These are phyloP conservation scores for Cordyceps farinosa DNA, from an alignment of 2,329 filamentous ascomycete species.

Conservation along the genomic window DNA sequence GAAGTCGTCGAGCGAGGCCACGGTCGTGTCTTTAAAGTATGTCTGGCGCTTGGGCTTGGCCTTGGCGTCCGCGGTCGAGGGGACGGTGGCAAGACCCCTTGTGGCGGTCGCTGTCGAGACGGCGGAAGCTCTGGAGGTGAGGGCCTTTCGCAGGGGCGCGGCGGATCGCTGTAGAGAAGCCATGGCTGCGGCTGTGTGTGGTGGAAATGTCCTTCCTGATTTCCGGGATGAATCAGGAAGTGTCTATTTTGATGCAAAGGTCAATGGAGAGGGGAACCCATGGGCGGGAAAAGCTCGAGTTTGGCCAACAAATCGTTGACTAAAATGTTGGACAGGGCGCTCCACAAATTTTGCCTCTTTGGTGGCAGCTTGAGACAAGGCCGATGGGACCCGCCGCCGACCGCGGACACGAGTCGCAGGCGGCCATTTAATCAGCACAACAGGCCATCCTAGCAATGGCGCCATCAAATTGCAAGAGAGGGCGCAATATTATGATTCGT, in stretches of 20 bases:
- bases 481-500: neutral
- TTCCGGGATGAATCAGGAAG: neutral
- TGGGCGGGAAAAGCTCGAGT: constrained; percentile 9
- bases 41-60: constrained; percentile 36
- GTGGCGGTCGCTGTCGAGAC: constrained; percentile 25
- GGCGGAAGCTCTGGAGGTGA: constrained; percentile 26
- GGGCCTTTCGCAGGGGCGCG: constrained; percentile 40
- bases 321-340: constrained; percentile 16
- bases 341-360: constrained; percentile 13
- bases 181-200: constrained; percentile 28
- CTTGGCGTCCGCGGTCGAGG: constrained; percentile 31
- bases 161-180: constrained; percentile 41
- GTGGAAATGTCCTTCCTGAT: neutral
- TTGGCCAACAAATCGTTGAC: constrained; percentile 16
- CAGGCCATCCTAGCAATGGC: neutral
- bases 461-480: neutral
- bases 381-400: constrained; percentile 18
- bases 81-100: constrained; percentile 47
- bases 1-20: constrained; percentile 59
- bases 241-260: neutral
- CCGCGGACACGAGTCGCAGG: constrained; percentile 8
- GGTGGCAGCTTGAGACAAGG: neutral
- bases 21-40: constrained; percentile 57
- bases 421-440: constrained; percentile 13
- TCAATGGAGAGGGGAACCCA: neutral